A percentile compares a stretch with the other conserved stretches of the same genome.
Conservation (phyloP, 108 stramenopile species). For the Fragilariopsis cylindrus region DNA sequence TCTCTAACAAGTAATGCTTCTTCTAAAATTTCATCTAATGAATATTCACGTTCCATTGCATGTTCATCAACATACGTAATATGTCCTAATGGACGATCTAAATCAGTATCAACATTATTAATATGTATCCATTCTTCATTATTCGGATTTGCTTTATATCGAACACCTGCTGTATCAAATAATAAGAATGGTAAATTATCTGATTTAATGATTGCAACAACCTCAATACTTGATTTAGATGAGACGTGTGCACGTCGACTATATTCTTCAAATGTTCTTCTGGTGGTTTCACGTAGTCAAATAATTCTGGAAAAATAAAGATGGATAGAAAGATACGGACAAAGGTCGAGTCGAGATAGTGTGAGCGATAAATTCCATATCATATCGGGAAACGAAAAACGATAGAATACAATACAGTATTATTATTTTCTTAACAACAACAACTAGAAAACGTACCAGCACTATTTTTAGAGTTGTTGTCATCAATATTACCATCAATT, state of each 20-base stretch:
- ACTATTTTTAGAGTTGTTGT: no score
- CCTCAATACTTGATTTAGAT: conserved; percentile 52
- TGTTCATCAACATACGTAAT: conserved; percentile 75
- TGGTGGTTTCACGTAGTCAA: conserved; percentile 13
- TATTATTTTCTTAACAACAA: no score
- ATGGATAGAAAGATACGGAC: conserved; percentile 2
- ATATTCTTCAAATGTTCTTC: conserved; percentile 32
- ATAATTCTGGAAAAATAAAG: conserved; percentile 22
- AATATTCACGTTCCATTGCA: conserved; percentile 76
- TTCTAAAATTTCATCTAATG: conserved; percentile 69
- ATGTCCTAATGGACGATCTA: conserved; percentile 58
- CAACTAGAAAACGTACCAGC: no score
- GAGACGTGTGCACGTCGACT: conserved; percentile 42
- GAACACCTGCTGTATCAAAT: conserved; percentile 39
- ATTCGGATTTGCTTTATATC: conserved; percentile 26
- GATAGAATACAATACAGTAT: no score
- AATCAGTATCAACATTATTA: conserved; percentile 52
- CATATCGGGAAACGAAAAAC: no score
- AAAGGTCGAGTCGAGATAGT: no score
- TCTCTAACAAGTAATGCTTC: conserved; percentile 72
- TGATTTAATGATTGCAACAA: conserved; percentile 49
- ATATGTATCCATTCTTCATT: conserved; percentile 46
- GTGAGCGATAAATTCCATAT: no score
- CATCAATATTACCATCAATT: no score
- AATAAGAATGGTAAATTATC: conserved; percentile 56